Base-by-base conservation (phyloP, 441 rosid species). In the Hura crepitans region DNA sequence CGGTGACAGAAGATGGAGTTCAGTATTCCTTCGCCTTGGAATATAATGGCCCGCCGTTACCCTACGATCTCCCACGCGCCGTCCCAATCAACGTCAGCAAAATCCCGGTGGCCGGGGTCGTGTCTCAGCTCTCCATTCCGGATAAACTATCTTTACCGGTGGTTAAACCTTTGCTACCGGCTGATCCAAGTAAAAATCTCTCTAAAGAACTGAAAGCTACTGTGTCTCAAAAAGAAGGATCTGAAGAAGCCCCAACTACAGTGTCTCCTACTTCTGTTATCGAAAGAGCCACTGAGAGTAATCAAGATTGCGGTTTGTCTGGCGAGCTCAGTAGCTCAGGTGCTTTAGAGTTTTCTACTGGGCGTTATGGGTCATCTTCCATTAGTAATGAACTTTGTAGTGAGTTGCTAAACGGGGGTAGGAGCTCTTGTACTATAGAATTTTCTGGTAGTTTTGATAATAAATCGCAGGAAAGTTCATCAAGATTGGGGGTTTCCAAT, bases 21-120 rank as follows among this genome's bases (percentile, higher is more conserved):
- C 85, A 81, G 58, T 90, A 83, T 80, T 85, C 97, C 5, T 92
- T 92, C 30, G 97, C 97, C 1, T 75, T 87, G 64, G 99, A 92
- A 62, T 94, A 94, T 72, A 74, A 79, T 27, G 99, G 99, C 27
- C 99, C 97, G 2, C 99, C 97, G 37, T 65, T 94, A 65, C 56
- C 84, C 42, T 87, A 82, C 81, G 86, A 89, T 71, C 82, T 94
- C 31, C 99, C 99, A n/a, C 91, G 90, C 43, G 97, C 96, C 7
- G 81, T 90, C 68, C 99, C 97, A 2, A 87, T 94, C 77, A 92
- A 94, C 28, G 86, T 94, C 80, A 89, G 79, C 63, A 85, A 75
- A 56, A 90, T 94, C 75, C 99, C 99, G 8, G 91, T 92, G 23
- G 99, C 97, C 31, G 78, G 96, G 27, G 94, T 87, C 0, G 97